Evolutionary conservation across 108 stramenopile genomes (phyloP).

Genomic region (Stephanodiscus triporus): DNA sequence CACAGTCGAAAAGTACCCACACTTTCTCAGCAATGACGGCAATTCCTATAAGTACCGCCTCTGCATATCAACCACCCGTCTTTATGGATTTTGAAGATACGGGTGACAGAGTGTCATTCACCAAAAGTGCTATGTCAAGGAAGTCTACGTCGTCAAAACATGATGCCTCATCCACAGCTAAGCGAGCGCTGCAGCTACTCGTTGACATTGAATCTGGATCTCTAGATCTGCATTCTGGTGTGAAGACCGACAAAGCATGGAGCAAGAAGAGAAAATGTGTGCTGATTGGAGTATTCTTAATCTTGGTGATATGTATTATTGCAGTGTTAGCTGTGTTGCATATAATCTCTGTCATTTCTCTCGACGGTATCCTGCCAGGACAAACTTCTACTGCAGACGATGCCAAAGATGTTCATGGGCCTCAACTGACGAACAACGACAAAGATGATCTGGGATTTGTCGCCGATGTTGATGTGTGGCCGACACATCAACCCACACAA

Average conservation of each 20-base stretch:
- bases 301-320: neutral
- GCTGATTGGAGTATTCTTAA: neutral
- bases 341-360: too few relatives aligned
- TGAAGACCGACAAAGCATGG: neutral
- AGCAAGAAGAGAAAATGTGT: neutral
- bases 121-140: neutral
- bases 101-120: neutral
- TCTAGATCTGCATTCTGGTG: neutral
- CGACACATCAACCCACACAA: neutral
- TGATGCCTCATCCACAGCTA: neutral
- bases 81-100: neutral
- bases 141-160: neutral
- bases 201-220: slow-evolving; percentile 2
- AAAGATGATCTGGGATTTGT: neutral
- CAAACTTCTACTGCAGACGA: too few relatives aligned
- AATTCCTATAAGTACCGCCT: neutral
- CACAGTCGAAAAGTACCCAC: too few relatives aligned
- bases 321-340: neutral
- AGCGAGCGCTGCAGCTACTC: slow-evolving; percentile 2
- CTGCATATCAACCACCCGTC: neutral
- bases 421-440: neutral
- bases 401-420: too few relatives aligned
- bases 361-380: too few relatives aligned
- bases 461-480: neutral
- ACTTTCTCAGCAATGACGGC: neutral